phyloP scores from a whole-genome alignment of 2,329 filamentous ascomycete species.

The Endocalyx cinctus region DNA sequence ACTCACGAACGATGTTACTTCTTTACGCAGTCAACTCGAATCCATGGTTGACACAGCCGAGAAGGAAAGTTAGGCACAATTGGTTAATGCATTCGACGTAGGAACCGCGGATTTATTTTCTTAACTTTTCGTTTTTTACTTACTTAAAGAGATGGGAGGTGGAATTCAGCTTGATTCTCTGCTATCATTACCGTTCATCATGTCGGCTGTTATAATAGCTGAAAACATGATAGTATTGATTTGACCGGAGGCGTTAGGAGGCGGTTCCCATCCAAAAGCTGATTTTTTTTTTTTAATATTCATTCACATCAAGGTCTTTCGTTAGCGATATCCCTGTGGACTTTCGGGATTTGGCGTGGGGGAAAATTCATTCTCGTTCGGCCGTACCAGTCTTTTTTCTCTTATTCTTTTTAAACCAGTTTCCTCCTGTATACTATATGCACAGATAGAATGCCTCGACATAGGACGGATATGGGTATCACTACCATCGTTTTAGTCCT shows the following conservation, averaged over 20 bases:
- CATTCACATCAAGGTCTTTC: background rate
- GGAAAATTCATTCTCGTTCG: constrained; percentile 18
- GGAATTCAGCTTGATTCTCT: constrained; percentile 7
- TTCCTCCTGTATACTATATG: constrained; percentile 22
- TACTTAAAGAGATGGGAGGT: constrained; percentile 3
- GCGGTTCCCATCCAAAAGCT: constrained; percentile 14
- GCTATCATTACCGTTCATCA: constrained; percentile 9
- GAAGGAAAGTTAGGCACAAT: too few species aligned
- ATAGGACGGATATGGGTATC: constrained; percentile 10
- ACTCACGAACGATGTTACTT: constrained; percentile 31
- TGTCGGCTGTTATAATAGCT: constrained; percentile 4
- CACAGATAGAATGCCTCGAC: constrained; percentile 25
- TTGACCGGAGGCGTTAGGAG: constrained; percentile 12
- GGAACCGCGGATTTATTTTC: background rate
- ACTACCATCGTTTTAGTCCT: background rate
- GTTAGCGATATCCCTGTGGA: constrained; percentile 8
- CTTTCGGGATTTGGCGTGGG: constrained; percentile 19
- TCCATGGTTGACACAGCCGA: constrained; percentile 18
- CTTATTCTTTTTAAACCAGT: constrained; percentile 4
- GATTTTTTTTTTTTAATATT: constrained; percentile 3
- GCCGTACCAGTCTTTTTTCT: constrained; percentile 7
- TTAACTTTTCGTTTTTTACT: background rate
- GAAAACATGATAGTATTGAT: constrained; percentile 5
- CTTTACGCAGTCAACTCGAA: constrained; percentile 28
- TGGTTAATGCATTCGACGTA: constrained; percentile 6